A percentile compares a stretch with the other conserved stretches of the same genome.
phyloP scores from a whole-genome alignment of 306 rosid genomes.

The Myrica gale region DNA sequence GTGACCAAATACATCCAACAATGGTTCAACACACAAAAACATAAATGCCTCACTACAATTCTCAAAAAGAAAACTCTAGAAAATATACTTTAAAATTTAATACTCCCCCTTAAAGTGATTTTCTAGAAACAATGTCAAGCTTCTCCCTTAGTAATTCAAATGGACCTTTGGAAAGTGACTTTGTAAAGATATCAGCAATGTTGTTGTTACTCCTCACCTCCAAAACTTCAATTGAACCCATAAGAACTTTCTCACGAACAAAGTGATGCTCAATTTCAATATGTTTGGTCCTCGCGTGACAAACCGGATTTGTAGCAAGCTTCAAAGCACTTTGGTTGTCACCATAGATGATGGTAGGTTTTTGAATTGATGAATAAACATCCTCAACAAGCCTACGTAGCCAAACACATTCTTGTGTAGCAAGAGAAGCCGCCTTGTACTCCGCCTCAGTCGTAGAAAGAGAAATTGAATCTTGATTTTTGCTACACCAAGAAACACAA shows the following conservation, averaged over 20 bases:
- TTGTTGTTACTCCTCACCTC: neutral
- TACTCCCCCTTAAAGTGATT: slow-evolving; percentile 6
- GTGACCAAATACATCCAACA: no score
- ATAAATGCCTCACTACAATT: no score
- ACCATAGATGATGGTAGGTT: neutral
- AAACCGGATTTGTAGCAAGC: no score
- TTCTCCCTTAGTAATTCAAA: neutral
- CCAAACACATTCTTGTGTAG: slow-evolving; percentile 10
- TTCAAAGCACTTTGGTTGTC: no score
- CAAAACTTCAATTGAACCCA: neutral
- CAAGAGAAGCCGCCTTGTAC: neutral
- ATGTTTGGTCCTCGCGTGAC: no score
- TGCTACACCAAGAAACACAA: no score
- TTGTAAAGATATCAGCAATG: slow-evolving; percentile 3
- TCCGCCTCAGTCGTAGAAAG: neutral
- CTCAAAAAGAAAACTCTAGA: no score
- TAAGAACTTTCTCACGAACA: neutral
- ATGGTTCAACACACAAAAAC: no score
- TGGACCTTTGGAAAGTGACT: neutral
- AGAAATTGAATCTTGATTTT: neutral
- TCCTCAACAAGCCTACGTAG: neutral
- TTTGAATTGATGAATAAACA: neutral
- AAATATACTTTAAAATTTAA: no score
- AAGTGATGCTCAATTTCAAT: no score
- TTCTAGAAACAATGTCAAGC: neutral